Percentiles rank a stretch among this genome's conserved stretches.
Conservation (phyloP, 2,329 filamentous ascomycete species). For the Sporothrix protearum region DNA sequence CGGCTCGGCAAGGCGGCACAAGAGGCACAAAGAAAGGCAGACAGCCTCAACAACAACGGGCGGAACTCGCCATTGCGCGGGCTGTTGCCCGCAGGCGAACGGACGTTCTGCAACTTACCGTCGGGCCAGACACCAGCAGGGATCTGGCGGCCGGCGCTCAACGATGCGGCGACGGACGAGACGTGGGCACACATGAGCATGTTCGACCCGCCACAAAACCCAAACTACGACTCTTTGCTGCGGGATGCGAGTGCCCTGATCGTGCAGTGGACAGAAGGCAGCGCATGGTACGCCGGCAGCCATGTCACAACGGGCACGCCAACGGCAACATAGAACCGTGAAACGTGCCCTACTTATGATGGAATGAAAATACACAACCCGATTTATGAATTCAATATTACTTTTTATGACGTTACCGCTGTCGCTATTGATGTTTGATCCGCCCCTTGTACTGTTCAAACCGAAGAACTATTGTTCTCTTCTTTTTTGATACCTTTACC, state of each 20-base stretch:
- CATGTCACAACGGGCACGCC: slow-evolving; percentile 16
- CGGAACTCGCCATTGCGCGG: slow-evolving; percentile 43
- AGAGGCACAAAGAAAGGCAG: neutral
- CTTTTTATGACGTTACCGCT: neutral
- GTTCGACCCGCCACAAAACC: slow-evolving; percentile 70
- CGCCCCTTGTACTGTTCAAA: neutral
- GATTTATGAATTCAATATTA: neutral
- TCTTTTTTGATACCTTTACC: neutral
- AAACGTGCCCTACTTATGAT: no score
- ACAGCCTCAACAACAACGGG: slow-evolving; percentile 48
- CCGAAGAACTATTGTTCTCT: neutral
- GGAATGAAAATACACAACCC: neutral
- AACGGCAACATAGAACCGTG: neutral
- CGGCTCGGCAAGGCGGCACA: slow-evolving; percentile 62
- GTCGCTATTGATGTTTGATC: neutral
- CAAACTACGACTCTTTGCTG: slow-evolving; percentile 66
- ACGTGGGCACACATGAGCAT: slow-evolving; percentile 74
- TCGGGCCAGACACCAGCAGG: slow-evolving; percentile 42
- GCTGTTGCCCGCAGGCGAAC: slow-evolving; percentile 61
- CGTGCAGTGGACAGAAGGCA: slow-evolving; percentile 59
- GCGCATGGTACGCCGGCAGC: slow-evolving; percentile 64
- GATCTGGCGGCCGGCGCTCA: slow-evolving; percentile 68
- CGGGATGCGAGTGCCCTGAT: slow-evolving; percentile 63
- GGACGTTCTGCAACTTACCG: slow-evolving; percentile 87
- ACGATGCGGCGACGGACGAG: slow-evolving; percentile 77